Percentiles rank a stretch among this genome's conserved stretches.
These are phyloP conservation scores for Butyriboletus loyo DNA, from an alignment of 768 basidiomycete genomes.

Conservation along the genomic window DNA sequence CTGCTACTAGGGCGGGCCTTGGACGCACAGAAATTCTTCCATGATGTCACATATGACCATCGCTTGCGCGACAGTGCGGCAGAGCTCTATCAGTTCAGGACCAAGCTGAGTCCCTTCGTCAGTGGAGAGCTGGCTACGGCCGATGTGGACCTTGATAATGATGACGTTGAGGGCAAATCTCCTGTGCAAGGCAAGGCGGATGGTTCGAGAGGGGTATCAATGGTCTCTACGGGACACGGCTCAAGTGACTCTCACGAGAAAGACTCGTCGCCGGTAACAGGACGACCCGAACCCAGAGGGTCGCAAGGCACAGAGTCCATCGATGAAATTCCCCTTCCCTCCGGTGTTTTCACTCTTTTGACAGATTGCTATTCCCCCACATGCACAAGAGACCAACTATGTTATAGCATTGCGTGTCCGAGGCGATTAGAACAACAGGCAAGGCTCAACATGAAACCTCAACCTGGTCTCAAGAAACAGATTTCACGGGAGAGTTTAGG, in stretches of 20 bases:
- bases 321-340: constrained; percentile 74
- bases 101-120: constrained; percentile 81
- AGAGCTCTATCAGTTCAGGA: constrained; percentile 93
- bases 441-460: constrained; percentile 88
- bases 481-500: constrained; percentile 77
- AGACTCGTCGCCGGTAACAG: constrained; percentile 29
- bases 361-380: constrained; percentile 99
- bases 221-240: constrained; percentile 30
- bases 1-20: constrained; percentile 91
- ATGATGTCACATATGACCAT: constrained; percentile 99
- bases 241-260: constrained; percentile 36
- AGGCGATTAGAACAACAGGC: constrained; percentile 92
- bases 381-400: constrained; percentile 89
- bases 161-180: constrained; percentile 33
- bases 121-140: constrained; percentile 59
- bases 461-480: constrained; percentile 84
- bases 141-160: constrained; percentile 34
- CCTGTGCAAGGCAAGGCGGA: constrained; percentile 20
- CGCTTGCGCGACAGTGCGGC: constrained; percentile 82
- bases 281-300: constrained; percentile 13
- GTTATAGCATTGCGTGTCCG: constrained; percentile 97
- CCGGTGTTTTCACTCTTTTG: constrained; percentile 93
- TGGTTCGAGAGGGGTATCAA: constrained; percentile 21
- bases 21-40: constrained; percentile 98
- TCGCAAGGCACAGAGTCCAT: constrained; percentile 43